A percentile compares a stretch with the other conserved stretches of the same genome.
phyloP scores from a whole-genome alignment of 75 land plant species.

The Cupressus sempervirens region DNA sequence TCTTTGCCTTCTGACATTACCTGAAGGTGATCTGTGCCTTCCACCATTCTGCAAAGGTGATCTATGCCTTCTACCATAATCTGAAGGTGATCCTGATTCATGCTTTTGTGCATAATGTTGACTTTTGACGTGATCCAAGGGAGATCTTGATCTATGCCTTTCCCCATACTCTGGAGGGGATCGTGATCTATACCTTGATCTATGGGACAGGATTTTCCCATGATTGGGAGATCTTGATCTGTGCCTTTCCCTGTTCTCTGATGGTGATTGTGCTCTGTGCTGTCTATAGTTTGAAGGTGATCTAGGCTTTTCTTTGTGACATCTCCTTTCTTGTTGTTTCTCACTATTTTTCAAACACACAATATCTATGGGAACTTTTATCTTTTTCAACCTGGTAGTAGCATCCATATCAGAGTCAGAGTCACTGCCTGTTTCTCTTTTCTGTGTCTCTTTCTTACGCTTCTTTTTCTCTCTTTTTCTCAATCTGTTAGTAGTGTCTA shows the following conservation, averaged over 20 bases:
- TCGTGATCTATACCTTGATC: conserved; percentile 6
- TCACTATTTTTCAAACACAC: background rate
- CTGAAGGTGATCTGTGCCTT: background rate
- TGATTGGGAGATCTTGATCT: conserved; percentile 3
- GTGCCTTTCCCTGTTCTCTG: background rate
- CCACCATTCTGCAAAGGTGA: background rate
- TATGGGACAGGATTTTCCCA: background rate
- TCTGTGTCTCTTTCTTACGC: conserved; percentile 5
- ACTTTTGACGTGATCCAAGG: background rate
- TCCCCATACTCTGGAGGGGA: conserved; percentile 4
- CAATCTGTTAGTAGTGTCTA: background rate
- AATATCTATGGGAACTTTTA: background rate
- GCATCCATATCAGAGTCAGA: conserved; percentile 4
- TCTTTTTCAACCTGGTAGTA: background rate
- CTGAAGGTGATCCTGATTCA: background rate
- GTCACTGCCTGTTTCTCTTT: conserved; percentile 2
- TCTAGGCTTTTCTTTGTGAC: background rate
- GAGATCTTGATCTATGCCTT: background rate
- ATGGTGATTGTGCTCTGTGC: background rate
- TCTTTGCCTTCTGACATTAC: too few species aligned
- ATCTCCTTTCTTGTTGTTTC: conserved; percentile 3
- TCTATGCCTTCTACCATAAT: conserved; percentile 5
- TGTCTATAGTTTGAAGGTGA: background rate
- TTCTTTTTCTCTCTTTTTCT: conserved; percentile 23
- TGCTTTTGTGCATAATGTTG: background rate